phyloP scores from a whole-genome alignment of 305 asterid species.

The Fraxinus angustifolia region DNA sequence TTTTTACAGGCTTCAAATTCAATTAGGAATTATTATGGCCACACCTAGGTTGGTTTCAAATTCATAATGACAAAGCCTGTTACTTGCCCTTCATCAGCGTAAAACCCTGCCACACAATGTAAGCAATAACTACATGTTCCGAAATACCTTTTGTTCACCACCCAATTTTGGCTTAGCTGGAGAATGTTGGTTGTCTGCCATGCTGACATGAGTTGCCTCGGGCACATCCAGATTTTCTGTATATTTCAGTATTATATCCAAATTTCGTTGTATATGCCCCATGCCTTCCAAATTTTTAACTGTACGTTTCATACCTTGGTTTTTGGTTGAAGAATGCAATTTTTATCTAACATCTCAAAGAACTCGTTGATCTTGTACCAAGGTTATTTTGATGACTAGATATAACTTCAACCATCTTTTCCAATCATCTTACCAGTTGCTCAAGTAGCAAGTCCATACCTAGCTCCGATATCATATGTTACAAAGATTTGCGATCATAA shows the following conservation, averaged over 20 bases:
- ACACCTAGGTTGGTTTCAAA: neutral
- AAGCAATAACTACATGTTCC: neutral
- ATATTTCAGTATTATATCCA: neutral
- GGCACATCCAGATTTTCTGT: neutral
- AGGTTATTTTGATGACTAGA: neutral
- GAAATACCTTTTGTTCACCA: neutral
- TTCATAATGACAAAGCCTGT: neutral
- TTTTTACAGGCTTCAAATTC: neutral
- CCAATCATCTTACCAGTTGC: neutral
- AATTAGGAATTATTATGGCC: neutral
- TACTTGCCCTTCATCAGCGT: neutral
- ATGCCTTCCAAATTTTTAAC: neutral
- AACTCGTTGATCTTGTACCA: neutral
- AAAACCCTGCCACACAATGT: neutral
- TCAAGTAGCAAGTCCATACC: neutral
- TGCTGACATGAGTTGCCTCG: neutral
- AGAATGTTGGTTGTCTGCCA: neutral
- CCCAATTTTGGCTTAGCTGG: neutral
- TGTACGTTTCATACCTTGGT: neutral
- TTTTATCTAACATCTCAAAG: neutral
- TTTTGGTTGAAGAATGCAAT: neutral
- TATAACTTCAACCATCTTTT: neutral
- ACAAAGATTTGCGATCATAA: neutral
- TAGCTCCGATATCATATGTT: neutral
- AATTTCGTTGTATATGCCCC: neutral